Conservation (phyloP, 2,329 filamentous ascomycete genomes). For the Exserohilum rostratum region DNA sequence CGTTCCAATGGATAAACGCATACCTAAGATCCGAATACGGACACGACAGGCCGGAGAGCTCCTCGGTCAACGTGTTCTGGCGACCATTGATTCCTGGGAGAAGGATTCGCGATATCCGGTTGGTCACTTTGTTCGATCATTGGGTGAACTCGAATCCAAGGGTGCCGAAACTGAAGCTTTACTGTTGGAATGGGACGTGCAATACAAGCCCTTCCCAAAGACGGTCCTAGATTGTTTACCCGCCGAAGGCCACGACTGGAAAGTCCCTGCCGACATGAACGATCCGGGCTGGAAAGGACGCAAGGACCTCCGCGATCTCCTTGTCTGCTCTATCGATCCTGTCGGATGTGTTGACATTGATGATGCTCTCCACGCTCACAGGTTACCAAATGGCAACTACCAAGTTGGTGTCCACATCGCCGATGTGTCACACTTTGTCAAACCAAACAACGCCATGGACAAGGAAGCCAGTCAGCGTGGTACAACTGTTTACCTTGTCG, state of each 20-base stretch:
- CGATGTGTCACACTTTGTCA: slow-evolving; percentile 98
- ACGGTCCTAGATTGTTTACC: slow-evolving; percentile 93
- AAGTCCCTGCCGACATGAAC: slow-evolving; percentile 77
- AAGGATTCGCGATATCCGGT: slow-evolving; percentile 89
- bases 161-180: slow-evolving; percentile 97
- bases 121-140: slow-evolving; percentile 89
- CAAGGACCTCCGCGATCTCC: slow-evolving; percentile 79
- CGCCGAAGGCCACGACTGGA: slow-evolving; percentile 90
- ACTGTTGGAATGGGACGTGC: slow-evolving; percentile 93
- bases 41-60: slow-evolving; percentile 90
- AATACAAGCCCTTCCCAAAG: slow-evolving; percentile 96
- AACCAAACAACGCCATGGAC: slow-evolving; percentile 97
- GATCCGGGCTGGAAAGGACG: slow-evolving; percentile 88
- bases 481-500: slow-evolving; percentile 95
- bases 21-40: slow-evolving; percentile 92
- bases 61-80: slow-evolving; percentile 86
- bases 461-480: slow-evolving; percentile 90
- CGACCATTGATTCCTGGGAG: slow-evolving; percentile 95
- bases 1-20: slow-evolving; percentile 96
- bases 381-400: slow-evolving; percentile 87
- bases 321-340: slow-evolving; percentile 97
- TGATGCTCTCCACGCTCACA: slow-evolving; percentile 87
- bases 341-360: slow-evolving; percentile 97
- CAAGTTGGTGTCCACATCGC: slow-evolving; percentile 98
- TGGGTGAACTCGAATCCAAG: slow-evolving; percentile 94